phyloP scores from a whole-genome alignment of 768 basidiomycete species.

The Leccinum variicolor region DNA sequence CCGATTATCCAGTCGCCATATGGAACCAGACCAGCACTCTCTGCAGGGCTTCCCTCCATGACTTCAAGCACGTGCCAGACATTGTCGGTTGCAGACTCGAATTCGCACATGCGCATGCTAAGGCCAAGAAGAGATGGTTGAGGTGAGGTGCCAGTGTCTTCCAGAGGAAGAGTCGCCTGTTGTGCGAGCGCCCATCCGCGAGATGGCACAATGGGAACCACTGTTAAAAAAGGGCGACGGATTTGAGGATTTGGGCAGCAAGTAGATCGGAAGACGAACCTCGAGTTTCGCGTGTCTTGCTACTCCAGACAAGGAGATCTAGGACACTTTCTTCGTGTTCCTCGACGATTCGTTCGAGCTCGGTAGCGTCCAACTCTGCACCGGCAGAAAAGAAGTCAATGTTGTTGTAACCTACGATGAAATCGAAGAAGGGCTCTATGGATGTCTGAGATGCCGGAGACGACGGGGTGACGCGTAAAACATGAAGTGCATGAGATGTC shows the following conservation, averaged over 20 bases:
- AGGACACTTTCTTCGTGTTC: slow-evolving; percentile 68
- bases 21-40: slow-evolving; percentile 93
- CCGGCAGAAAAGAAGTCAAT: slow-evolving; percentile 51
- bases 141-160: slow-evolving; percentile 39
- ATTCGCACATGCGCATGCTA: slow-evolving; percentile 90
- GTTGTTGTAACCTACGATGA: slow-evolving; percentile 83
- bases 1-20: slow-evolving; percentile 79
- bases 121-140: slow-evolving; percentile 93
- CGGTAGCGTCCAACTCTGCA: slow-evolving; percentile 60
- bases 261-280: slow-evolving; percentile 39
- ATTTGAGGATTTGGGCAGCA: background rate
- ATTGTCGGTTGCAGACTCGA: slow-evolving; percentile 82
- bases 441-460: slow-evolving; percentile 88
- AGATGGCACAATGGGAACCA: slow-evolving; percentile 82
- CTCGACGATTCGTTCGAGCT: slow-evolving; percentile 80
- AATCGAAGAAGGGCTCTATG: slow-evolving; percentile 93
- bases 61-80: slow-evolving; percentile 99
- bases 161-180: slow-evolving; percentile 36
- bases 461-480: slow-evolving; percentile 82
- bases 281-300: slow-evolving; percentile 69
- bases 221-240: slow-evolving; percentile 38
- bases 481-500: slow-evolving; percentile 65
- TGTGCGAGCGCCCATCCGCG: slow-evolving; percentile 68
- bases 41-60: slow-evolving; percentile 92
- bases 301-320: slow-evolving; percentile 79